Evolutionary conservation across 257 asterid genomes (phyloP).

Genomic region (Solanum pennellii): DNA sequence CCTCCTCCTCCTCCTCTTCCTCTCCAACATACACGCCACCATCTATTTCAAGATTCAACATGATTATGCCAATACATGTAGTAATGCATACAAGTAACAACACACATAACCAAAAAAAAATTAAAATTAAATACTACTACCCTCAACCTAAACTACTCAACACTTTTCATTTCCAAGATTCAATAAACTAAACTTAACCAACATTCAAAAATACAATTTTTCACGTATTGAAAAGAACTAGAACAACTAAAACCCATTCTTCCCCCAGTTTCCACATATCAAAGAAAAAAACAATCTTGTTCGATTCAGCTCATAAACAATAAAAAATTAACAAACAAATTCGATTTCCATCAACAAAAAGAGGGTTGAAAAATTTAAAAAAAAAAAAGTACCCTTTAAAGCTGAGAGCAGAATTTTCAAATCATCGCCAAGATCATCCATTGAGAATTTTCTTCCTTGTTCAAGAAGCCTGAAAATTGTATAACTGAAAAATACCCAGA

Average conservation of each 20-base stretch:
- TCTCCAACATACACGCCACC: slow-evolving; percentile 27
- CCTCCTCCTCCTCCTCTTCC: slow-evolving; percentile 46
- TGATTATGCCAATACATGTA: background rate
- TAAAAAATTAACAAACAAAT: background rate
- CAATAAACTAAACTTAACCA: background rate
- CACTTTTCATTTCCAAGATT: background rate
- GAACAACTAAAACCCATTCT: background rate
- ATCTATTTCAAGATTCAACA: slow-evolving; percentile 1
- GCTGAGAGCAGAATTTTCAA: background rate
- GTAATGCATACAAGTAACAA: background rate
- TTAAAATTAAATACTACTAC: background rate
- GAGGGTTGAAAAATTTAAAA: background rate
- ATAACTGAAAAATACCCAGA: background rate
- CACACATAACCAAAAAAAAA: background rate
- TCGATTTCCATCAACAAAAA: background rate
- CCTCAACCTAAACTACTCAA: background rate
- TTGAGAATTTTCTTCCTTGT: background rate
- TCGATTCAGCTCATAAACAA: background rate
- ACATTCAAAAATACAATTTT: background rate
- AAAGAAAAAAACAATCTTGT: background rate
- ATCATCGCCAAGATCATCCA: slow-evolving; percentile 6
- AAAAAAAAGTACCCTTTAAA: background rate
- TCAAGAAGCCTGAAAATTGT: background rate
- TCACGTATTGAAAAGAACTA: background rate
- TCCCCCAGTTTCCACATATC: background rate